These are phyloP conservation scores for Pichia ethanolica DNA, from an alignment of 805 yeast species.

Conservation along the genomic window DNA sequence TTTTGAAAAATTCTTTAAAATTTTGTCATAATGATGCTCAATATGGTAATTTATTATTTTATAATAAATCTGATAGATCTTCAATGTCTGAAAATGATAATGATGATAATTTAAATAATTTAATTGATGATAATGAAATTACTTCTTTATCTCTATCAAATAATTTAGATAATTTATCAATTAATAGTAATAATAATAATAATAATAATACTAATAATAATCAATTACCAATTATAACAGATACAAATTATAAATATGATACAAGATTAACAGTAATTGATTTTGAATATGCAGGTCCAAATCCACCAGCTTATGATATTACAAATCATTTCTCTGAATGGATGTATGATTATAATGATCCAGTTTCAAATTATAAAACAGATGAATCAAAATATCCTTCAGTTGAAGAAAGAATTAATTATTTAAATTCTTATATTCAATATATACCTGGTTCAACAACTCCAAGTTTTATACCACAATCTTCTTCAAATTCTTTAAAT, in stretches of 20 bases:
- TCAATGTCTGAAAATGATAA: slow-evolving; percentile 11
- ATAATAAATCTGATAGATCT: slow-evolving; percentile 24
- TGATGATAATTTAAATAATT: not conserved
- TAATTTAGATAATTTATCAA: not conserved
- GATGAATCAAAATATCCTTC: slow-evolving; percentile 56
- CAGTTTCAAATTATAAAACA: slow-evolving; percentile 45
- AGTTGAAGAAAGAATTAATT: slow-evolving; percentile 57
- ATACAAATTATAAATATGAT: slow-evolving; percentile 34
- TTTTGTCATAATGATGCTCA: slow-evolving; percentile 97
- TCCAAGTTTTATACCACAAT: slow-evolving; percentile 17
- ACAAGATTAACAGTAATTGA: slow-evolving; percentile 85
- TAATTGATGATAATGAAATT: slow-evolving; percentile 12
- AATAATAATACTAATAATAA: not conserved
- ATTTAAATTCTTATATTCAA: slow-evolving; percentile 72
- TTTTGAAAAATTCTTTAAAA: slow-evolving; percentile 44
- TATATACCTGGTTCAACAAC: slow-evolving; percentile 35
- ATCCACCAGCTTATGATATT: slow-evolving; percentile 81
- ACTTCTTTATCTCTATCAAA: slow-evolving; percentile 13
- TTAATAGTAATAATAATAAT: not conserved
- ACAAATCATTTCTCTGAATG: slow-evolving; percentile 94
- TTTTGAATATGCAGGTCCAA: slow-evolving; percentile 92
- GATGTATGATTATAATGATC: slow-evolving; percentile 88
- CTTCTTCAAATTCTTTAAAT: slow-evolving; percentile 16
- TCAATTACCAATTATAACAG: slow-evolving; percentile 25
- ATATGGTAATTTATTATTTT: slow-evolving; percentile 81